Base-by-base conservation (phyloP, 2,329 filamentous ascomycete species). In the Aspergillus hortae region DNA sequence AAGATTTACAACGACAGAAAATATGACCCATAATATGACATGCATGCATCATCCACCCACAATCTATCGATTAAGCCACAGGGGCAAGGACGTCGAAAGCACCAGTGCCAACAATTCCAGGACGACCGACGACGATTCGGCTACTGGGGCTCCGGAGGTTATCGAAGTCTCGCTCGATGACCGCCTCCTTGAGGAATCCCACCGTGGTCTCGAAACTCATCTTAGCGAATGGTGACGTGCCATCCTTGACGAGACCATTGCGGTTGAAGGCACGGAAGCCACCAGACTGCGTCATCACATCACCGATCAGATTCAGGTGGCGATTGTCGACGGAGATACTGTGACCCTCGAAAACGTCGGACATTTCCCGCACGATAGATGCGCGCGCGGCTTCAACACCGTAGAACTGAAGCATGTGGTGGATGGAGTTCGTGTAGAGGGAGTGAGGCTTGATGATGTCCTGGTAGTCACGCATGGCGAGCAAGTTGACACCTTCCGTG, bases 121-220 rank as follows among this genome's bases (percentile, higher is more conserved):
- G 78, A 65, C 85, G 83, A 14, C 95, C 94, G 67, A 94, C 86
- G 45, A 97, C 92, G 64, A 99, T 89, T 53, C 92, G 83, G 56
- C 89, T 87, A 70, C 88, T 94, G 0, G 95, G 94, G 54, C 88
- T 91, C 54, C 81, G 84, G 55, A 99, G 77, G 64, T 94, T 88
- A 71, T 99, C 94, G 80, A 85, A 90, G 71, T 97, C 94, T 46
- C 89, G 86, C 65, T 95, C 90, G 52, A 95, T 77, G 23, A 96
- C 87, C 1, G 94, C 92, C 67, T 97, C 94, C 71, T 89, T 92
- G 65, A 99, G 79, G 78, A 96, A 96, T 1, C 88, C 87, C 36
- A 97, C 82, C 2, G 94, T 99, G 4, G 94, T 99, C 81, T 99
- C 94, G 75, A 97, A 99, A 71, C 90, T 95, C 92, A 97, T 97